These are phyloP conservation scores for Fusarium setosum DNA, from an alignment of 2,329 filamentous ascomycete species.

Conservation along the genomic window DNA sequence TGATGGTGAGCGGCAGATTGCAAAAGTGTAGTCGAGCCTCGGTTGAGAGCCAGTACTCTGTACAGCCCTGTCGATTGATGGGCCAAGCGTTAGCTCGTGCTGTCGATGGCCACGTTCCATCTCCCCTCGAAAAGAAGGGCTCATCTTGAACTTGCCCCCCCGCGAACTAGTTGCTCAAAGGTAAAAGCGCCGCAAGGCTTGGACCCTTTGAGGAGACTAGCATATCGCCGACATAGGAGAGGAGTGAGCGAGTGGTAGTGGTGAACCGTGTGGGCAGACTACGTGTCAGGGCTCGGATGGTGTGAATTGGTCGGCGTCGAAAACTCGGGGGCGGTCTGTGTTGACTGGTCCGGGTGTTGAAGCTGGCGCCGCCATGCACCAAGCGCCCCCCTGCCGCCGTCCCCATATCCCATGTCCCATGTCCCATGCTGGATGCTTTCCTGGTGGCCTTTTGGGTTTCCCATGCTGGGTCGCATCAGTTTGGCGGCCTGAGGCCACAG, in stretches of 20 bases:
- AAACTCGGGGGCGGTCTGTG: constrained; percentile 35
- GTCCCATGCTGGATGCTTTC: constrained; percentile 14
- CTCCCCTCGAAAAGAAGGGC: constrained; percentile 9
- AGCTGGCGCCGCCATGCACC: constrained; percentile 20
- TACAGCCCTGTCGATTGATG: constrained; percentile 4
- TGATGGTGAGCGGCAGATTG: constrained; percentile 18
- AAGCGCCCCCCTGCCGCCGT: constrained; percentile 4
- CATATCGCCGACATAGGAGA: constrained; percentile 33
- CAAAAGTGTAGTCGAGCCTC: constrained; percentile 13
- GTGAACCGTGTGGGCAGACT: constrained; percentile 23
- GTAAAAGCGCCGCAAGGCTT: constrained; percentile 13
- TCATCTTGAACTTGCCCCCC: not conserved
- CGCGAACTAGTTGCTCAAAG: constrained; percentile 5
- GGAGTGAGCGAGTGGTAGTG: constrained; percentile 7
- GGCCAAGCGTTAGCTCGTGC: constrained; percentile 4
- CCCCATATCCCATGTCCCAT: constrained; percentile 16
- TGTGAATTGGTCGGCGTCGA: constrained; percentile 27
- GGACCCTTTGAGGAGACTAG: constrained; percentile 24
- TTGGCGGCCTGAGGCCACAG: constrained; percentile 36
- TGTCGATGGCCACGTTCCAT: constrained; percentile 9
- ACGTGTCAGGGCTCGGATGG: constrained; percentile 30
- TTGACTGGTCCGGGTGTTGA: constrained; percentile 26
- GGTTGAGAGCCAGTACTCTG: constrained; percentile 3
- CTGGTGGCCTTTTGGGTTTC: constrained; percentile 39
- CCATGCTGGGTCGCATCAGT: constrained; percentile 38